phyloP scores from a whole-genome alignment of 2,329 filamentous ascomycete genomes.

The Leptographium lundbergii region DNA sequence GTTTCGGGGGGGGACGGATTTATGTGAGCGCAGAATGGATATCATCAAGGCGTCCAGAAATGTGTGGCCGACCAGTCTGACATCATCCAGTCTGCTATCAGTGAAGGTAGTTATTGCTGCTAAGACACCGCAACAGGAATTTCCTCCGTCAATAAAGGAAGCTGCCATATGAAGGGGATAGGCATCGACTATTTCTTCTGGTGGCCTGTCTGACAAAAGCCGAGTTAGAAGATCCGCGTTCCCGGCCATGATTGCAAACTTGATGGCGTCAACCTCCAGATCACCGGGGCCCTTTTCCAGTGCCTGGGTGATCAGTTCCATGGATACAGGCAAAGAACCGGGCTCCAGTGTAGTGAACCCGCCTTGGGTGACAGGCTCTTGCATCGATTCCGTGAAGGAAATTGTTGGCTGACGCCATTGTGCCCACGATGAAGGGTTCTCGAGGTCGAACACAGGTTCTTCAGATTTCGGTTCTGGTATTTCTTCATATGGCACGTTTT shows the following conservation, averaged over 20 bases:
- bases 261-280: neutral
- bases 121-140: neutral
- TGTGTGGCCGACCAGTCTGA: neutral
- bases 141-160: neutral
- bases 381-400: neutral
- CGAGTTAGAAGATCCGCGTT: neutral
- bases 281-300: neutral
- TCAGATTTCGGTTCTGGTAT: neutral
- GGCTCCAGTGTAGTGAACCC: neutral
- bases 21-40: conserved; percentile 4
- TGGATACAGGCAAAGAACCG: neutral
- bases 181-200: neutral
- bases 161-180: conserved; percentile 2
- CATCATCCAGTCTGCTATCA: too few relatives aligned
- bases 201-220: neutral
- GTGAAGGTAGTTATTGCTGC: rapidly evolving
- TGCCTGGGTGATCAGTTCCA: neutral
- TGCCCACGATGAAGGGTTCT: neutral
- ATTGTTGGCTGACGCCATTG: neutral
- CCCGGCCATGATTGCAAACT: neutral
- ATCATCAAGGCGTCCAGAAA: conserved; percentile 3
- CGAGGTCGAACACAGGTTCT: neutral
- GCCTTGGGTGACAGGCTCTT: neutral
- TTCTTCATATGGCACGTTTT: neutral
- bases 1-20: neutral